Percentiles rank a stretch among this genome's conserved stretches.
Evolutionary conservation across 1,284 basidiomycete genomes (phyloP).

Genomic region (Leccinum variabile): DNA sequence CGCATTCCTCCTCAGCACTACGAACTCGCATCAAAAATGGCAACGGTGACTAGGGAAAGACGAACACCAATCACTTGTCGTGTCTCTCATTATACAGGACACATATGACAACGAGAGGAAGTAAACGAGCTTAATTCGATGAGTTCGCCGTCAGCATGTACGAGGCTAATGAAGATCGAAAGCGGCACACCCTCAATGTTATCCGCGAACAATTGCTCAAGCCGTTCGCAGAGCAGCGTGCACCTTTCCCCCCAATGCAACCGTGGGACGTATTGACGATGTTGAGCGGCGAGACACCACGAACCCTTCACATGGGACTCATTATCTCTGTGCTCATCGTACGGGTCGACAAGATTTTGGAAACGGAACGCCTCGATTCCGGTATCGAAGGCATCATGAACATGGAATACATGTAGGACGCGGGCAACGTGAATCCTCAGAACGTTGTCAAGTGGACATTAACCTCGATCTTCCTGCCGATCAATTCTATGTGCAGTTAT

Average conservation of each 20-base stretch:
- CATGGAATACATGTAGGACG: constrained; percentile 63
- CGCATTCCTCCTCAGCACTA: constrained; percentile 99
- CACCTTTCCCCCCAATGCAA: constrained; percentile 64
- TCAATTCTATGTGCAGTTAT: constrained; percentile 75
- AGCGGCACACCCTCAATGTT: constrained; percentile 84
- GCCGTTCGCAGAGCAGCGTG: constrained; percentile 83
- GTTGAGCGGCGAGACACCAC: constrained; percentile 90
- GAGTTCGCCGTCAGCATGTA: constrained; percentile 95
- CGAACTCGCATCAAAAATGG: constrained; percentile 98
- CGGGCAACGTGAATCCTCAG: constrained; percentile 41
- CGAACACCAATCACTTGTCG: constrained; percentile 86
- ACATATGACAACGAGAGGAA: constrained; percentile 72
- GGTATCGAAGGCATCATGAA: constrained; percentile 88
- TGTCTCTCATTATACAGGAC: constrained; percentile 84
- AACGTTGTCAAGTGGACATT: constrained; percentile 62
- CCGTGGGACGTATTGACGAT: constrained; percentile 89
- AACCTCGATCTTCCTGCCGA: constrained; percentile 64
- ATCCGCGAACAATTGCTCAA: constrained; percentile 88
- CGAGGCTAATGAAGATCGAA: constrained; percentile 79
- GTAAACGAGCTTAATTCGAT: constrained; percentile 93
- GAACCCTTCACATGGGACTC: constrained; percentile 77
- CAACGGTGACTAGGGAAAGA: constrained; percentile 97
- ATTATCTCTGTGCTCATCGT: constrained; percentile 83
- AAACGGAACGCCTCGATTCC: constrained; percentile 80
- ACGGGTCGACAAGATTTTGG: constrained; percentile 49